These are phyloP conservation scores for Asterophora parasitica DNA, from an alignment of 768 basidiomycete genomes.

Conservation along the genomic window DNA sequence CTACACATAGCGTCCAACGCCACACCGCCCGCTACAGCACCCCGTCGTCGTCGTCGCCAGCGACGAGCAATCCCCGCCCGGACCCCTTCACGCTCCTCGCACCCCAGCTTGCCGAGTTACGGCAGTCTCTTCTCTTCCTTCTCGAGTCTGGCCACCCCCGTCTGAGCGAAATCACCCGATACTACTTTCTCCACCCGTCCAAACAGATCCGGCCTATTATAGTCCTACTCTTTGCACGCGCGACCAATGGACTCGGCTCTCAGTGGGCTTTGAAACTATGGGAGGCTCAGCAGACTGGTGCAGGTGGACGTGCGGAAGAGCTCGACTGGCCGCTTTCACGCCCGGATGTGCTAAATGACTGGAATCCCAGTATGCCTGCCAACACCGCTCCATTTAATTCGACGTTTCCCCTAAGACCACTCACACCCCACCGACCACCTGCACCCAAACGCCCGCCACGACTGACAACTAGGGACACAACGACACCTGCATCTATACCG, in stretches of 20 bases:
- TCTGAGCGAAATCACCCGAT: conserved; percentile 80
- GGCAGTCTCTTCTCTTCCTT: conserved; percentile 63
- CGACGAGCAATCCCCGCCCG: conserved; percentile 21
- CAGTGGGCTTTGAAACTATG: conserved; percentile 54
- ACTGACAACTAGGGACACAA: background rate
- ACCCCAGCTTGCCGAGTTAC: conserved; percentile 62
- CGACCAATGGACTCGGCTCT: conserved; percentile 82
- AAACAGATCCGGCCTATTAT: conserved; percentile 89
- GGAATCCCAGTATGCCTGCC: conserved; percentile 74
- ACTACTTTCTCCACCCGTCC: conserved; percentile 87
- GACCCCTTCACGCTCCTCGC: conserved; percentile 70
- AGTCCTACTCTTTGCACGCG: conserved; percentile 79
- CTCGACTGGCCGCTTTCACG: conserved; percentile 72
- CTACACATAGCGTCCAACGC: conserved; percentile 6
- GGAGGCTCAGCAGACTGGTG: conserved; percentile 46
- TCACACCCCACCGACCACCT: conserved; percentile 22
- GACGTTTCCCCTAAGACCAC: conserved; percentile 32
- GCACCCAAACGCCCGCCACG: conserved; percentile 21
- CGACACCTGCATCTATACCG: conserved; percentile 10
- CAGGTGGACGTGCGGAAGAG: conserved; percentile 46
- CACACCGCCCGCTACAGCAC: background rate
- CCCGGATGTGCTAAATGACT: conserved; percentile 79
- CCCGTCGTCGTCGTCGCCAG: background rate
- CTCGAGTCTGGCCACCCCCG: conserved; percentile 82
- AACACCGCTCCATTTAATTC: conserved; percentile 53